phyloP scores from a whole-genome alignment of 73 alveolate species.

The Tetrahymena elliotti region DNA sequence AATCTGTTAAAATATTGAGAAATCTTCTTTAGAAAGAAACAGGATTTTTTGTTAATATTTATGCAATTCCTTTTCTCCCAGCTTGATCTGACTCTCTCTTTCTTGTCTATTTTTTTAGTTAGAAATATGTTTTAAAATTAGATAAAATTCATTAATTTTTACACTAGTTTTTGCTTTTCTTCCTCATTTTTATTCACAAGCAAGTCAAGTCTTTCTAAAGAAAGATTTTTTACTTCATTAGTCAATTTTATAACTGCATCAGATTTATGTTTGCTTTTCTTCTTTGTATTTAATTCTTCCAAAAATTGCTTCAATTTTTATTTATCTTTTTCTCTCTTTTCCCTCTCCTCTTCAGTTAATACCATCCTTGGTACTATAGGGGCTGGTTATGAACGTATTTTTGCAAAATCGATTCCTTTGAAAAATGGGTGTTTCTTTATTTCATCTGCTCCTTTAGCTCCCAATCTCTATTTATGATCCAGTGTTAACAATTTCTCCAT shows the following conservation, averaged over 20 bases:
- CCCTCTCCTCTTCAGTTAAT: conserved; percentile 1
- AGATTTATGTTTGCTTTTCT: not conserved
- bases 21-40: not conserved
- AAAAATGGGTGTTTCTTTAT: conserved; percentile 78
- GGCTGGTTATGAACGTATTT: conserved; percentile 27
- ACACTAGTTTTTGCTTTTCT: conserved; percentile 1
- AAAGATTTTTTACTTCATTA: not conserved
- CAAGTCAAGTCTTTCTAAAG: conserved; percentile 30
- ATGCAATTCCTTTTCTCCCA: not conserved
- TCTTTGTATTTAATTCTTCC: not conserved
- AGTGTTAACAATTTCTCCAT: conserved; percentile 56
- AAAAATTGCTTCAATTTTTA: conserved; percentile 15
- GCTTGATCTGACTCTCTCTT: not conserved
- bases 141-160: not conserved
- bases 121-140: not conserved
- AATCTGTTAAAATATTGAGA: not conserved
- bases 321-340: conserved; percentile 12
- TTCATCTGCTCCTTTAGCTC: conserved; percentile 60
- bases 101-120: not conserved
- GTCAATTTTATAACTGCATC: not conserved
- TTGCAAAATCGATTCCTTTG: conserved; percentile 62
- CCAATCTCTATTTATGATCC: conserved; percentile 65
- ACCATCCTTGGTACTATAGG: conserved; percentile 34
- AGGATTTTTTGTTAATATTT: not conserved
- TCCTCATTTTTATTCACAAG: conserved; percentile 19